phyloP scores from a whole-genome alignment of 129 eudicot species.

The Arctium minus region DNA sequence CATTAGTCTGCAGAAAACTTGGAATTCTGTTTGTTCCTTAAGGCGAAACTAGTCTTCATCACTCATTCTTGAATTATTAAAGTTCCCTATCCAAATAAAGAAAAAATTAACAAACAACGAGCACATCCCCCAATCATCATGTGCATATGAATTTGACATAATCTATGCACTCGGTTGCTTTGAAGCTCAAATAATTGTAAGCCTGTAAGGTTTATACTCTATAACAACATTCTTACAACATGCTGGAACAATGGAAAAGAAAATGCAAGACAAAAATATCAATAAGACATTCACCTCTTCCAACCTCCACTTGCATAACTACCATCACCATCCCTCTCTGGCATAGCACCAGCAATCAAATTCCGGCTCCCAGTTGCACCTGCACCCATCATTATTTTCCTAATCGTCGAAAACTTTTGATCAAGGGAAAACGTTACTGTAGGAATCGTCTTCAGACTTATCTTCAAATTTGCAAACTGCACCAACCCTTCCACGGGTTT shows the following conservation, averaged over 20 bases:
- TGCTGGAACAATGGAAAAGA: background rate
- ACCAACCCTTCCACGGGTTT: conserved; percentile 23
- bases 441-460: conserved; percentile 28
- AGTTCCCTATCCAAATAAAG: background rate
- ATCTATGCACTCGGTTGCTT: background rate
- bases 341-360: conserved; percentile 25
- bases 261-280: background rate
- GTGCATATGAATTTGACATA: background rate
- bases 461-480: conserved; percentile 21
- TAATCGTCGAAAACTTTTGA: conserved; percentile 23
- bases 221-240: background rate
- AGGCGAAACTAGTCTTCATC: background rate
- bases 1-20: background rate
- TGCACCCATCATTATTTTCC: conserved; percentile 67
- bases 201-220: background rate
- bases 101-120: background rate
- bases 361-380: conserved; percentile 35
- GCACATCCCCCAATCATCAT: background rate
- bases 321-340: conserved; percentile 60
- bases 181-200: background rate
- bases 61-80: background rate
- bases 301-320: conserved; percentile 78
- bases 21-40: background rate
- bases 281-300: conserved; percentile 61
- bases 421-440: conserved; percentile 23